Conservation (phyloP, 140 eudicot genomes). For the Stevia rebaudiana region DNA sequence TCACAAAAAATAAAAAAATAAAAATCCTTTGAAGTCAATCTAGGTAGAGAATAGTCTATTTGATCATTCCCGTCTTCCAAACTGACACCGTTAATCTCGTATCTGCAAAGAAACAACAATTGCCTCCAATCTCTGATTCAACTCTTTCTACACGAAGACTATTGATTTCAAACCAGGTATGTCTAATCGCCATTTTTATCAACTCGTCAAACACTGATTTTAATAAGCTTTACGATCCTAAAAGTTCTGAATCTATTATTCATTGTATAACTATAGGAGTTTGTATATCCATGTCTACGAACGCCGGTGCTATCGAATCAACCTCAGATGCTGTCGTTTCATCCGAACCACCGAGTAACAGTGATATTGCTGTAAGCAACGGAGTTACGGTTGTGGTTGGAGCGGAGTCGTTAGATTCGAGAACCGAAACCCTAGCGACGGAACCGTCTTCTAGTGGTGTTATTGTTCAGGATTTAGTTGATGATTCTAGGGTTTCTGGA, state of each 20-base stretch:
- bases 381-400: slow-evolving; percentile 9
- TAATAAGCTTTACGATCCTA: not conserved
- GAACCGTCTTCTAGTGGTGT: slow-evolving; percentile 4
- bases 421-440: slow-evolving; percentile 21
- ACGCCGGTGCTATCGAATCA: slow-evolving; percentile 6
- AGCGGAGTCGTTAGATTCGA: slow-evolving; percentile 7
- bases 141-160: not conserved
- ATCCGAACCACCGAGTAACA: slow-evolving; percentile 2
- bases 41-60: too few species aligned
- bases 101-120: not conserved
- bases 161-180: slow-evolving; percentile 17
- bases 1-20: too few species aligned
- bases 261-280: not conserved
- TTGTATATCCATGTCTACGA: slow-evolving; percentile 19
- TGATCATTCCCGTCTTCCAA: not conserved
- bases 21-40: too few species aligned
- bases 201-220: not conserved
- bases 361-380: not conserved
- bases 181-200: slow-evolving; percentile 1
- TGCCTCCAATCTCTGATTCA: not conserved
- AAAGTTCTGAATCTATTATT: not conserved
- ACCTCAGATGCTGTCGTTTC: slow-evolving; percentile 3
- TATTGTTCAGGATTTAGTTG: slow-evolving; percentile 14
- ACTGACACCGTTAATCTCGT: not conserved
- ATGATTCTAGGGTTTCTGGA: slow-evolving; percentile 43